Base-by-base conservation (phyloP, 306 rosid species). In the Lathyrus tuberosus region DNA sequence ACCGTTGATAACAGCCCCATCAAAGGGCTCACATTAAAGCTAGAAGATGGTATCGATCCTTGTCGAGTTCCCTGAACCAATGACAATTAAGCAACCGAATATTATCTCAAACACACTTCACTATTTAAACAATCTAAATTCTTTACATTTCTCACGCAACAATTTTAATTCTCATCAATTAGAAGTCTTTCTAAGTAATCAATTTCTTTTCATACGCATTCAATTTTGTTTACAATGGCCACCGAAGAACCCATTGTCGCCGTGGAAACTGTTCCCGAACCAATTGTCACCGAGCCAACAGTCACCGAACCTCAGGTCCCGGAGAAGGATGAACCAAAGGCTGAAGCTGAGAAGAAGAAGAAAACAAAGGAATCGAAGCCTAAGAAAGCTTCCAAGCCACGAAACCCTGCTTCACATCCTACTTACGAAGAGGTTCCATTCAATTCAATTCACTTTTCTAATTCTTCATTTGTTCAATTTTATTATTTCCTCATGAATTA, bases 351-450 rank as follows among this genome's bases (percentile, higher is more conserved):
- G 5, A 75, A 78, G 49, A 28, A 51, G 9, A 90, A 81, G 87
- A 82, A 61, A 47, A 0, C 52, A 3, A 90, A 84, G 67, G 89
- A 78, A 9, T 69, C 94, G 12, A 85, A 84, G 49, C 82, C 86
- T 10, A 85, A 78, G 48, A 91, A 85, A 30, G 85, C 81, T 68
- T 71, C 86, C 7, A 80, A 28, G 70, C 62, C 96, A 7, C 80
- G 91, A 8, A 82, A 37, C 6, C 62, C 91, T 9, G 69, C 91
- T 0, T 4, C 96, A 0, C 96, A 85, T 30, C 97, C 96, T 77
- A 74, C 96, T 4, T 91, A 91, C 24, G 97, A 86, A 84, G 96
- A 88, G 93, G 97, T 49, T 49, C 24, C 3, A 49, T 91, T 28
- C 30, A 26, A 0, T 49, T n/a, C 6, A 11, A 41, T 11, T 15